These are phyloP conservation scores for Phytophthora constricta DNA, from an alignment of 352 stramenopile species.

Conservation along the genomic window DNA sequence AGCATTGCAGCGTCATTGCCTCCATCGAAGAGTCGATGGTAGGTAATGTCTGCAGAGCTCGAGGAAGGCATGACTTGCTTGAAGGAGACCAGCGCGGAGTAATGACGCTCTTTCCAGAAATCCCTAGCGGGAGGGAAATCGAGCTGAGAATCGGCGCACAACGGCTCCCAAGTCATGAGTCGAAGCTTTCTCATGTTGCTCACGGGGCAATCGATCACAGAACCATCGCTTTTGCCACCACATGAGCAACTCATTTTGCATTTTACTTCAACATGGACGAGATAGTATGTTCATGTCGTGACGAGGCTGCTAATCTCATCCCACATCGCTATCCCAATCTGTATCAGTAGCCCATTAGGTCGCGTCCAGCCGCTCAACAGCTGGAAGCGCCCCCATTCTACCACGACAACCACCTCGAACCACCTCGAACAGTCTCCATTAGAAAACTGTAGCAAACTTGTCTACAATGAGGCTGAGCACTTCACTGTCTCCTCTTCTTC, in stretches of 20 bases:
- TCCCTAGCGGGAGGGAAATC: slow-evolving; percentile 69
- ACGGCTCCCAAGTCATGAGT: slow-evolving; percentile 26
- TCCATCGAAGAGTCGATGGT: background rate
- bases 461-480: slow-evolving; percentile 3
- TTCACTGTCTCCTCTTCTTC: slow-evolving; percentile 2
- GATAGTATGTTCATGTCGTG: background rate
- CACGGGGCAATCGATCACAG: no score
- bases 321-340: slow-evolving; percentile 21
- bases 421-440: no score
- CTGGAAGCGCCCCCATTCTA: background rate
- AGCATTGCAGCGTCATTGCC: background rate
- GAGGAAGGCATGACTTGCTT: slow-evolving; percentile 15
- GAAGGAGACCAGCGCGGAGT: slow-evolving; percentile 42
- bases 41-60: background rate
- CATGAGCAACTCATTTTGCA: slow-evolving; percentile 2
- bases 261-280: background rate
- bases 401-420: background rate
- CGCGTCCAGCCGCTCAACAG: background rate
- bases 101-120: slow-evolving; percentile 87
- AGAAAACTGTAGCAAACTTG: no score
- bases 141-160: slow-evolving; percentile 63
- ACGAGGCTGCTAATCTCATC: slow-evolving; percentile 12
- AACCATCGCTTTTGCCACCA: no score
- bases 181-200: slow-evolving; percentile 31
- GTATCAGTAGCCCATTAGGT: slow-evolving; percentile 26